Percentiles rank a stretch among this genome's conserved stretches.
These are phyloP conservation scores for Dictyostelium firmibasis DNA, from an alignment of 78 protist species.

Conservation along the genomic window DNA sequence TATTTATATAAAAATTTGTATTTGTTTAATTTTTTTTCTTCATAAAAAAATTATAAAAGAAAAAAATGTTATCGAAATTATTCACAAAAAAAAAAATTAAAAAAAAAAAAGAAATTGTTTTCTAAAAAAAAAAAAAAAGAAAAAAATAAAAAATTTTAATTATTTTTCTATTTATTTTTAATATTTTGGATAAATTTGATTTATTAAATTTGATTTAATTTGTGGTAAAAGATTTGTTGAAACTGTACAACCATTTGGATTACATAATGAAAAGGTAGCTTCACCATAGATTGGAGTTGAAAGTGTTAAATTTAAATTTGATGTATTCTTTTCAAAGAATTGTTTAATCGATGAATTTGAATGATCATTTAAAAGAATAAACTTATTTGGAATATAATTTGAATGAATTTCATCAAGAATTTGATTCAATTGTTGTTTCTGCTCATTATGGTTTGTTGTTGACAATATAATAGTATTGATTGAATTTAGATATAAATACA, in stretches of 20 bases:
- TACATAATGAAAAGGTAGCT: conserved; percentile 23
- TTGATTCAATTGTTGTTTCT: background rate
- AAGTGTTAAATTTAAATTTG: background rate
- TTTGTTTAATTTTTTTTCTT: no score
- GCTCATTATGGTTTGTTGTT: background rate
- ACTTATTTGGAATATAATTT: conserved; percentile 26
- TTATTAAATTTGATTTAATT: background rate
- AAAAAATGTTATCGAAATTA: no score
- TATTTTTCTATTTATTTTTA: background rate
- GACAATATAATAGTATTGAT: background rate
- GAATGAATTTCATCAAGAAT: conserved; percentile 13
- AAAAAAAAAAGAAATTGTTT: no score
- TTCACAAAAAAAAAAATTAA: no score
- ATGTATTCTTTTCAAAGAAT: conserved; percentile 11
- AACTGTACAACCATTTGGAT: conserved; percentile 15
- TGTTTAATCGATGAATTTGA: background rate
- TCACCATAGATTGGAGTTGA: conserved; percentile 2
- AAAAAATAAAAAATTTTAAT: background rate
- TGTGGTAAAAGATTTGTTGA: background rate
- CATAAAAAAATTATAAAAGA: no score
- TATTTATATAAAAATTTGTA: no score
- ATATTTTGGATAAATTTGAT: background rate
- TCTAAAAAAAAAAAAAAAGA: background rate
- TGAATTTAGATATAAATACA: background rate
- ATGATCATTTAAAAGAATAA: background rate